Conservation (phyloP, 768 basidiomycete species). For the Mycena kentingensis region DNA sequence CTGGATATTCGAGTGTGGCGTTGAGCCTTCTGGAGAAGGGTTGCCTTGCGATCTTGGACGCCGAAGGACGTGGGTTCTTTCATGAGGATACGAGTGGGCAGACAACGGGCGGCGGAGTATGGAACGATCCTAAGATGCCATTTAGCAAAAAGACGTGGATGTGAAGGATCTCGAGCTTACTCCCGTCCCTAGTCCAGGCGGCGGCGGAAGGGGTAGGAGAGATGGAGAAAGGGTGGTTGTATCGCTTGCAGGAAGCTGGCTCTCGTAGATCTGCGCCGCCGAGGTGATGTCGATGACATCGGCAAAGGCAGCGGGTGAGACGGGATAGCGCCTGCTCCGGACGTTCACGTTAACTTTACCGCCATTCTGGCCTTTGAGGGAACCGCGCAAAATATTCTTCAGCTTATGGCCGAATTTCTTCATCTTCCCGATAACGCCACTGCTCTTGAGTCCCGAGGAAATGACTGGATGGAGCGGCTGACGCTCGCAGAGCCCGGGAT, state of each 20-base stretch:
- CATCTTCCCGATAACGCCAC: constrained; percentile 25
- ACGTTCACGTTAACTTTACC: constrained; percentile 16
- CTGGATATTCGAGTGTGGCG: constrained; percentile 8
- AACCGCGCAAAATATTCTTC: constrained; percentile 28
- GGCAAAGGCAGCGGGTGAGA: constrained; percentile 6
- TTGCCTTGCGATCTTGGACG: constrained; percentile 20
- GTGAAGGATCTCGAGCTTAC: too few species aligned
- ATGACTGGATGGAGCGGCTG: background rate
- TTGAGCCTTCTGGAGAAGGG: background rate
- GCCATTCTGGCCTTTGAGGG: constrained; percentile 3
- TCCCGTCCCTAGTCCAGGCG: constrained; percentile 32
- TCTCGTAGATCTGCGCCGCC: constrained; percentile 17
- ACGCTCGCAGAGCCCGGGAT: background rate
- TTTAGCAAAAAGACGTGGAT: too few species aligned
- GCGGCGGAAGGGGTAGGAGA: constrained; percentile 22
- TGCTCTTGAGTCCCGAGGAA: constrained; percentile 3
- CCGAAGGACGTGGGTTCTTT: constrained; percentile 10
- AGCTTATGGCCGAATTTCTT: constrained; percentile 32
- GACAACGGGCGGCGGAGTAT: constrained; percentile 24
- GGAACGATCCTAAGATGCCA: too few species aligned
- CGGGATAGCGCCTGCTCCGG: constrained; percentile 5
- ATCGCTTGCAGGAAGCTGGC: constrained; percentile 8
- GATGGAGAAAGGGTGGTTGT: constrained; percentile 9
- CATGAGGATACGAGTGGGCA: constrained; percentile 19
- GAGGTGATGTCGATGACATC: constrained; percentile 19